Base-by-base conservation (phyloP, 2,329 filamentous ascomycete genomes). In the Aureobasidium pullulans region DNA sequence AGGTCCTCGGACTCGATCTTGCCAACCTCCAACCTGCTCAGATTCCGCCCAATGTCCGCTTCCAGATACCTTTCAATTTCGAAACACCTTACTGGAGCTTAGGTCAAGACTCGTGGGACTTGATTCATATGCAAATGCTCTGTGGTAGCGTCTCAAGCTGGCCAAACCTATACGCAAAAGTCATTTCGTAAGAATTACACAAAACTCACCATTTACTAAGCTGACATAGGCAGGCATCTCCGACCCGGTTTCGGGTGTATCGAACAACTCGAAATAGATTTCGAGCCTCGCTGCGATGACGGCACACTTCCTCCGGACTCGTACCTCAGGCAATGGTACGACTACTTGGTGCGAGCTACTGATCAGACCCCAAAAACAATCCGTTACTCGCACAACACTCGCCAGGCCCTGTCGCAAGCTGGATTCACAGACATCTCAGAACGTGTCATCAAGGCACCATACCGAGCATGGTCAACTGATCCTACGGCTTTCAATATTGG, bases 181-280 rank as follows among this genome's bases (percentile, higher is more conserved):
- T 86, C 34, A 86, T 84, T 65, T 75, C 80, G 82, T 89, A 77
- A 66, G 84, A 29, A 16, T 16, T 28, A 15, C 31, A 16, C 9
- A 16, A 31, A 28, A 5, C n/a, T 43, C 39, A 49, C 43, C 58
- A 56, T 60, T 39, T 40, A 57, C 36, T 37, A 42, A 57, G 62
- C 69, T 73, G 67, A 72, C 57, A 9, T 52, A 39, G 34, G 13
- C 64, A 90, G 87, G 57, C 89, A 95, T 69, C 79, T 96, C 29
- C 85, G 84, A 66, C 90, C 90, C 1, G 86, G 86, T 1, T 80
- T 77, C 42, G 93, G 92, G 57, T 82, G 81, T 69, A 80, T 96
- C 59, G 92, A 97, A 73, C 90, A 96, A 65, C 83, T 96, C 49
- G 93, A 97, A 71, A 87, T 97, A 58, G 90, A 97, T 72, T 89